These are phyloP conservation scores for Linnemannia schmuckeri DNA, from an alignment of 192 early-diverging fungal species.

Conservation along the genomic window DNA sequence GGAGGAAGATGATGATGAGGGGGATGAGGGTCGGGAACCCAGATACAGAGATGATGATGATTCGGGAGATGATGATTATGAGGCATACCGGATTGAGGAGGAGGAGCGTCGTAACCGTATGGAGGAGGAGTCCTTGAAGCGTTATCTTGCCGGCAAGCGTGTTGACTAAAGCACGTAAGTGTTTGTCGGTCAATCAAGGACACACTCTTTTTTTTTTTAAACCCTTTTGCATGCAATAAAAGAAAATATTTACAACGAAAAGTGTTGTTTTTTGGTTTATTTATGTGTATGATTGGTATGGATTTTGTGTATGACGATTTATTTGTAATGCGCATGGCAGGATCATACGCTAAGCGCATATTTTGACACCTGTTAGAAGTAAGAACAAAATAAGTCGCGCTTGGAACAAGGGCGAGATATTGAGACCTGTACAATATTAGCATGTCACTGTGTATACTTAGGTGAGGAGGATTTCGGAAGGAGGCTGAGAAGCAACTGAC, in stretches of 20 bases:
- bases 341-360: not conserved
- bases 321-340: not conserved
- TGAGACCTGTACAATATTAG: no score
- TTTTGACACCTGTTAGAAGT: not conserved
- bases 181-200: not conserved
- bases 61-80: slow-evolving; percentile 33
- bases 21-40: slow-evolving; percentile 41
- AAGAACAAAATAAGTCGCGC: no score
- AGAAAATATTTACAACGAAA: not conserved
- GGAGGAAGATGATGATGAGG: slow-evolving; percentile 59
- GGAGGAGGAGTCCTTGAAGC: slow-evolving; percentile 51
- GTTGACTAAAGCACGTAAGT: slow-evolving; percentile 13
- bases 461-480: not conserved
- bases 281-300: not conserved
- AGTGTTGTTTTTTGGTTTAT: not conserved
- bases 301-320: no score
- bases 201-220: not conserved
- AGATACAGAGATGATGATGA: slow-evolving; percentile 41
- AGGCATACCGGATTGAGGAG: slow-evolving; percentile 53
- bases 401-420: no score
- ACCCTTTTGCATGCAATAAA: not conserved
- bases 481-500: not conserved
- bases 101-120: slow-evolving; percentile 25
- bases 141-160: slow-evolving; percentile 38
- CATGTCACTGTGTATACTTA: not conserved